Percentiles rank a stretch among this genome's conserved stretches.
Conservation (phyloP, 2,329 filamentous ascomycete species). For the Helminthosporium solani region DNA sequence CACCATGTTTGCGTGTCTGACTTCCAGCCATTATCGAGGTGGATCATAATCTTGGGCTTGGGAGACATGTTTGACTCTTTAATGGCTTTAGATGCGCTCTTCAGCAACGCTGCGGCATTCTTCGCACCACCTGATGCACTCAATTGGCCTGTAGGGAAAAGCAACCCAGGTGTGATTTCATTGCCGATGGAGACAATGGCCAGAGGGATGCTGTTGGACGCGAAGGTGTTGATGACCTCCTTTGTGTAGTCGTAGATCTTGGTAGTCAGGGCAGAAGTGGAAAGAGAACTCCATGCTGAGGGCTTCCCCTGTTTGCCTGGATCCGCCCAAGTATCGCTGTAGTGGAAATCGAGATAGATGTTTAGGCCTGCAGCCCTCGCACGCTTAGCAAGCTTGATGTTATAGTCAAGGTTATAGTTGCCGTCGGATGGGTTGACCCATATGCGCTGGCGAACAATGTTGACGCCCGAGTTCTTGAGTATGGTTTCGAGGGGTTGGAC, state of each 20-base stretch:
- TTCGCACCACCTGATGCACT: constrained; percentile 47
- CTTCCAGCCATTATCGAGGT: constrained; percentile 75
- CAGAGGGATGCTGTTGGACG: constrained; percentile 55
- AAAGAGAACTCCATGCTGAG: constrained; percentile 60
- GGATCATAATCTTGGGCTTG: constrained; percentile 70
- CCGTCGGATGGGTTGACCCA: constrained; percentile 67
- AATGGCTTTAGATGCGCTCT: constrained; percentile 64
- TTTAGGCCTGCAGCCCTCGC: constrained; percentile 63
- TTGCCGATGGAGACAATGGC: constrained; percentile 71
- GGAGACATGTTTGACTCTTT: constrained; percentile 60
- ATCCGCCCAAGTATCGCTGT: constrained; percentile 71
- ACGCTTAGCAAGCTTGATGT: constrained; percentile 65
- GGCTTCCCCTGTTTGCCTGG: constrained; percentile 64
- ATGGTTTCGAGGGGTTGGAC: constrained; percentile 63
- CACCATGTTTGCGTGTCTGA: constrained; percentile 66
- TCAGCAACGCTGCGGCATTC: constrained; percentile 65
- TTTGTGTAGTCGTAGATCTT: constrained; percentile 69
- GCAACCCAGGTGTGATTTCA: constrained; percentile 67
- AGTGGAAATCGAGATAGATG: constrained; percentile 65
- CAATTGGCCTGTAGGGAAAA: constrained; percentile 64
- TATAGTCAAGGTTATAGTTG: constrained; percentile 69
- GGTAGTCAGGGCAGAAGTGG: constrained; percentile 59
- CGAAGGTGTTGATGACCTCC: constrained; percentile 62
- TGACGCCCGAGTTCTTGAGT: constrained; percentile 62
- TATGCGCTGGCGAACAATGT: constrained; percentile 68